Evolutionary conservation across 1,139 yeast genomes (phyloP).

Genomic region (Blastobotrys aristatus): DNA sequence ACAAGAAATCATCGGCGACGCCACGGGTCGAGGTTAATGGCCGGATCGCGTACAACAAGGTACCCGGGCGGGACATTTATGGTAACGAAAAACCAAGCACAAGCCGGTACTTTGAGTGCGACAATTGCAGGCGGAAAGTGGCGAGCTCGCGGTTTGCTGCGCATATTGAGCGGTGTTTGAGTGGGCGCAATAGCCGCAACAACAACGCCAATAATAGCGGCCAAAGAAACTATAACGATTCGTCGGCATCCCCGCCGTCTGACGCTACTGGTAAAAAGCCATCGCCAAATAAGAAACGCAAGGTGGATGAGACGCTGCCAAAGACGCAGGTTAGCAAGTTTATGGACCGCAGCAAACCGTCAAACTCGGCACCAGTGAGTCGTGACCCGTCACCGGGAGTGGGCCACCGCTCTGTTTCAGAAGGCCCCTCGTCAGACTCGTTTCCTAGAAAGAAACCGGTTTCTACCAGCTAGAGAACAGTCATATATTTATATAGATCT

Average conservation of each 20-base stretch:
- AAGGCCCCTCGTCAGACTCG: constrained; percentile 5
- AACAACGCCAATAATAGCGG: constrained; percentile 7
- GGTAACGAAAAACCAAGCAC: constrained; percentile 45
- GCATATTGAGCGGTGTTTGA: constrained; percentile 83
- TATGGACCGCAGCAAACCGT: constrained; percentile 20
- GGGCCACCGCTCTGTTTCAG: constrained; percentile 6
- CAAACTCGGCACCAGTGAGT: constrained; percentile 18
- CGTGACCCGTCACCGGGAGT: constrained; percentile 19
- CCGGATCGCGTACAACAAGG: constrained; percentile 28
- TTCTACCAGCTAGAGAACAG: background rate
- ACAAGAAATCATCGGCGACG: constrained; percentile 9
- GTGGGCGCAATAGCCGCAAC: constrained; percentile 40
- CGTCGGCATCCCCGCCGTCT: constrained; percentile 15
- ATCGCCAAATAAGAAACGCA: constrained; percentile 14
- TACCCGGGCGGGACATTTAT: constrained; percentile 45
- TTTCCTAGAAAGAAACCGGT: constrained; percentile 11
- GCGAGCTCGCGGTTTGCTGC: constrained; percentile 92
- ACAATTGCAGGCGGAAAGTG: constrained; percentile 76
- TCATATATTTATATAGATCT: background rate
- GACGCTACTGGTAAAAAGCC: constrained; percentile 4
- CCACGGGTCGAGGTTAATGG: constrained; percentile 25
- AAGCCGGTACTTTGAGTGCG: constrained; percentile 63
- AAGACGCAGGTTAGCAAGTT: constrained; percentile 29
- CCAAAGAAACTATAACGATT: constrained; percentile 7
- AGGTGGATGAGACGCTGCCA: constrained; percentile 18